Conservation (phyloP, 1,139 yeast genomes). For the Saccharomyces hybrid region DNA sequence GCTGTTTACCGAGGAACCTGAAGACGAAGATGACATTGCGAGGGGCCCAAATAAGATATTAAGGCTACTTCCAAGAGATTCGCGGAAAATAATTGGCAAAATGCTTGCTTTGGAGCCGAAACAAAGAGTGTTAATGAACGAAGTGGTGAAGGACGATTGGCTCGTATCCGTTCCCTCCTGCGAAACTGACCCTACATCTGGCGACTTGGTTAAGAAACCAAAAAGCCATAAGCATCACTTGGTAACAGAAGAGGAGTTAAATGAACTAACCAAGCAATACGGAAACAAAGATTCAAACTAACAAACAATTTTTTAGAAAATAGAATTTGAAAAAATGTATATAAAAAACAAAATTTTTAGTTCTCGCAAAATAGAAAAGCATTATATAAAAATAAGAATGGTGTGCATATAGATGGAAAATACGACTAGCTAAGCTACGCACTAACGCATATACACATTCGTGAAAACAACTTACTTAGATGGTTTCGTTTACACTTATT, state of each 20-base stretch:
- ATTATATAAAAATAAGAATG: background rate
- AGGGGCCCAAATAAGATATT: constrained; percentile 72
- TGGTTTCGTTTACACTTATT: too few relatives aligned
- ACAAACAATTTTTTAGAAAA: background rate
- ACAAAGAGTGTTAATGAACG: constrained; percentile 61
- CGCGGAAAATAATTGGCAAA: constrained; percentile 61
- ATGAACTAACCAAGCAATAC: constrained; percentile 18
- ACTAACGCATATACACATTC: background rate
- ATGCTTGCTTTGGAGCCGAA: constrained; percentile 69
- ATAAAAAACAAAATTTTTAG: background rate
- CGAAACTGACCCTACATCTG: constrained; percentile 33
- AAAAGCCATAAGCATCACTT: constrained; percentile 48
- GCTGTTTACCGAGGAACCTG: constrained; percentile 37
- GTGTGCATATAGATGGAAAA: background rate
- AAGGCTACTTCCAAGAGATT: constrained; percentile 71
- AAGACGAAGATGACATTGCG: constrained; percentile 30
- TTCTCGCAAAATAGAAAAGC: background rate
- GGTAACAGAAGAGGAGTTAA: constrained; percentile 46
- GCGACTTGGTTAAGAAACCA: constrained; percentile 17
- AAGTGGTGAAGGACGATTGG: constrained; percentile 65
- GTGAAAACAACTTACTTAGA: background rate
- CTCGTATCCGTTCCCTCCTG: constrained; percentile 38
- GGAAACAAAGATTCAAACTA: background rate
- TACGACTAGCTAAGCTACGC: background rate
- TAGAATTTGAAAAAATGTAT: background rate